Evolutionary conservation across 148 eudicot species (phyloP), one percentile per base, ranked within the genome.

Genomic region (Rhododendron henanense): DNA sequence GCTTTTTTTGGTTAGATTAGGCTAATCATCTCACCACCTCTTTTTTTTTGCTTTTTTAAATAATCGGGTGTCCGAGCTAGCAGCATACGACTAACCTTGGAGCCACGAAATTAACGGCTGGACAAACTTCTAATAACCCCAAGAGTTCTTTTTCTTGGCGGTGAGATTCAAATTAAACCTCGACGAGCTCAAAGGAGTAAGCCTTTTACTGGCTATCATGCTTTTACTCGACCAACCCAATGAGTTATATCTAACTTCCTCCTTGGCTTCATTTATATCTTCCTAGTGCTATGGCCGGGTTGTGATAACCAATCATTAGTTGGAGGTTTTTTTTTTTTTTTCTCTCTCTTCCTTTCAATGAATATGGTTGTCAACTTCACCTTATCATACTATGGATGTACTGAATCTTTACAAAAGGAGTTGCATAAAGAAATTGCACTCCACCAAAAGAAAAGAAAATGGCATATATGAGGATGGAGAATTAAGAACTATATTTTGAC

Each of bases 11-110:
- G 44, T 76, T 76, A 19, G 73, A 61, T 86, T 55, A 82, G 82
- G 61, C 81, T 86, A 83, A 83, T 87, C 86, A 84, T 84, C 84
- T 87, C 59, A 71, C 18, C 76, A 31, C 76, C 18, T 71, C 71
- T 6, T n/a, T n/a, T 63, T 0, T 7, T 67, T 3, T 25, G 0
- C 25, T 0, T 67, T 10, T 67, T 10, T 2, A 0, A 3, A 23
- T 63, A 63, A 63, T 9, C 71, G 0, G 6, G 33, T 67, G 33
- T 3, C 0, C 5, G 2, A 25, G 0, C 35, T 10, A 67, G 16
- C 15, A 67, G 1, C 14, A n/a, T n/a, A n/a, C 11, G 5, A 67
- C 15, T 67, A n/a, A 67, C 0, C 3, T 10, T n/a, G 3, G 15
- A 67, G 10, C 4, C 31, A 0, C 0, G 33, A 65, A n/a, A 65